Base-by-base conservation (phyloP, 768 basidiomycete genomes). In the Amanita rimosa region DNA sequence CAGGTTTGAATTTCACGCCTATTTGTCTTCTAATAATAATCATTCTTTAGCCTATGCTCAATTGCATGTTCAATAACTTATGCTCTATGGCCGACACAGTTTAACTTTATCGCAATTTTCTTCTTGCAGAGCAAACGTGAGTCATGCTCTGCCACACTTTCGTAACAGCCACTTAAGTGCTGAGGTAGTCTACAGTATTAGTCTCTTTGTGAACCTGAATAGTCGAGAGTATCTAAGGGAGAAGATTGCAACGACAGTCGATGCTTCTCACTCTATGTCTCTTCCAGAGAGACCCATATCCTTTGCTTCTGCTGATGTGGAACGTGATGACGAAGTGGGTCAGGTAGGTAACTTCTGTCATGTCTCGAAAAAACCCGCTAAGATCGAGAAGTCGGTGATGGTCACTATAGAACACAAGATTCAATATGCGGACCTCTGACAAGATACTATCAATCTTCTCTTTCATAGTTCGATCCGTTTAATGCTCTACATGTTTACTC, bases 31-130 rank as follows among this genome's bases (percentile, higher is more conserved):
- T 26, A 27, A 27, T 27, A 27, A 16, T 24, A 9, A 48, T 22
- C 17, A 7, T 22, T 6, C 11, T 10, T 24, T 17, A 56, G 58
- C 60, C 58, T 57, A 7, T 70, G 53, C 56, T 67, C 58, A 47
- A 58, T 37, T 16, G 57, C 58, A 5, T 64, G 60, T 48, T 61
- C 65, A 22, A 55, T 61, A 48, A 69, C 62, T 4, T 71, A 68
- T 52, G 57, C 62, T 3, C 54, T 66, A 11, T 72, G 74, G 71
- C 75, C 73, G 4, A 48, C 60, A 9, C 66, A 69, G 26, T 70
- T 69, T 54, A 62, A 68, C n/a, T 73, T 70, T 58, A 62, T 72
- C 47, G 70, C 60, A 3, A 65, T 75, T 43, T 74, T 72, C 53
- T 67, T 74, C 50, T 63, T 61, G 37, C 62, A 75, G 11, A 69